Evolutionary conservation across 371 early-diverging fungal genomes (phyloP), one percentile per base, ranked within the genome.

Genomic region (Actinomucor elegans): DNA sequence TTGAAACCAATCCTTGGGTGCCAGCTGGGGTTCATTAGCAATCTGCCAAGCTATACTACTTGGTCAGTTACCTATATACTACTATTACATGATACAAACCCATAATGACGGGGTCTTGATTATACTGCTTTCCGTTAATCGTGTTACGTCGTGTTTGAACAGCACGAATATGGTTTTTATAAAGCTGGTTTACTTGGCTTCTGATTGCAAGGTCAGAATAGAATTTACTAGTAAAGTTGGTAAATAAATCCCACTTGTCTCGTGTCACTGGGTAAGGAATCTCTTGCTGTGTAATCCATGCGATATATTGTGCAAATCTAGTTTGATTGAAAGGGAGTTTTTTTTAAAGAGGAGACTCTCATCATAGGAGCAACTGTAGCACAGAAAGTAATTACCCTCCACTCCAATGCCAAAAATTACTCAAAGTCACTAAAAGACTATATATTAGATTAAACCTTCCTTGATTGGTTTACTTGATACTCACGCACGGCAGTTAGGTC

Each of bases 391-490:
- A 18, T 60, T 65, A 72, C 67, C 81, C 83, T 52, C 84, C 84
- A 66, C 75, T 74, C 84, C 84, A 84, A 23, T 84, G 84, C 84
- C 84, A 84, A 52, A 69, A 81, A 49, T 84, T 84, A 48, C 57
- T 75, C 32, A 83, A 44, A 1, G 74, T 74, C 61, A 83, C 71
- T 69, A 24, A 20, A 3, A 37, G 15, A 9, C 20, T 26, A 33
- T 44, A 32, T 12, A 45, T 37, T 41, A 18, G 1, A 36, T 26
- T 46, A 28, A 27, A n/a, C n/a, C n/a, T n/a, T n/a, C n/a, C n/a
- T n/a, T n/a, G n/a, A n/a, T n/a, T n/a, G n/a, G n/a, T n/a, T n/a
- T n/a, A n/a, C n/a, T n/a, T n/a, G 5, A 40, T 14, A 59, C 61
- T 66, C 67, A 73, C 75, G 64, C 12, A 75, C 67, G 3, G 79